Base-by-base conservation (phyloP, 306 rosid genomes). In the Astragalus membranaceus region DNA sequence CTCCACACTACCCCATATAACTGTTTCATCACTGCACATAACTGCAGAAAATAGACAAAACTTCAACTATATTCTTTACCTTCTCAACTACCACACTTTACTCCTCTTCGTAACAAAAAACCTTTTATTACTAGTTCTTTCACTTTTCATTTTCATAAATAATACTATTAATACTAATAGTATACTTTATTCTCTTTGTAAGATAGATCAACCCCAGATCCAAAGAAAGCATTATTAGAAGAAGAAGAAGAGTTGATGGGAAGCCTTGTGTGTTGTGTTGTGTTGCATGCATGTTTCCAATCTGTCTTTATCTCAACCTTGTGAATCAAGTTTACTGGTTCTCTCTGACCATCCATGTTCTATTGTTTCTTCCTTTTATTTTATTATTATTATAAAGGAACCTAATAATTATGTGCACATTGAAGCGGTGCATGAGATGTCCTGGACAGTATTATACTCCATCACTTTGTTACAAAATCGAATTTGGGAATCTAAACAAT, bases 21-120 rank as follows among this genome's bases (percentile, higher is more conserved):
- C 68, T 20, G 60, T 59, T 72, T 39, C 37, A 43, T 48, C 55
- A 64, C 35, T 23, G 29, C 29, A 60, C 46, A 26, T 26, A 26
- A 26, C 30, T 26, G 30, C 30, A 26, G 30, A 26, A 1, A 20
- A 20, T 41, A 48, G 74, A 57, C 66, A 64, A 75, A 74, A 55
- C 73, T 70, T 62, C 74, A 61, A 80, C 80, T 71, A 53, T 66
- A 72, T 73, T 67, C 78, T 44, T 79, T 42, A 10, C 64, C 83
- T 78, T 53, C 81, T 67, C 55, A 78, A 58, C 71, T 78, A 61
- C 72, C 47, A 36, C 77, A 59, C 82, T 81, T 85, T 79, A 81
- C 82, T 77, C 81, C 43, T 72, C 75, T n/a, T 7, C 65, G 53
- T 78, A 26, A 26, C 71, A 79, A 78, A 70, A 20, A 20, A 20